Evolutionary conservation across 148 eudicot genomes (phyloP).

Genomic region (Camellia lanceoleosa): DNA sequence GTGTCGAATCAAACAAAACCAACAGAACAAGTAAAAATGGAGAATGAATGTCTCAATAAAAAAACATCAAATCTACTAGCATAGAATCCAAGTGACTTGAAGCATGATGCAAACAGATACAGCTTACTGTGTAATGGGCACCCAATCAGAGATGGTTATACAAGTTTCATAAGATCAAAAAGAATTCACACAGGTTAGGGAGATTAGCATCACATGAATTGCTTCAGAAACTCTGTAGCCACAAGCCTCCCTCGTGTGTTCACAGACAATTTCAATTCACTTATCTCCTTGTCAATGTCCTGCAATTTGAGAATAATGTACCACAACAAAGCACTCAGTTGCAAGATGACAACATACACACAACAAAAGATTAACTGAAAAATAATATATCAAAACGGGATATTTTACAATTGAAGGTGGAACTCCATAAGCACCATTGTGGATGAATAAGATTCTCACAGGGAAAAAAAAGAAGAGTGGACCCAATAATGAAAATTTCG

Average conservation of each 20-base stretch:
- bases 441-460: not conserved
- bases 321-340: not conserved
- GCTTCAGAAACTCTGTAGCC: conserved; percentile 95
- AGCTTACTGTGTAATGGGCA: not conserved
- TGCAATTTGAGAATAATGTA: conserved; percentile 28
- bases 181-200: not conserved
- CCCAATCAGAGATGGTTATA: not conserved
- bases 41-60: not conserved
- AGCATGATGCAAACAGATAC: conserved; percentile 1
- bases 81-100: not conserved
- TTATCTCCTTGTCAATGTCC: conserved; percentile 97
- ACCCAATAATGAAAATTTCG: not conserved
- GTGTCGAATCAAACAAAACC: not conserved
- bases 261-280: conserved; percentile 82
- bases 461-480: not conserved
- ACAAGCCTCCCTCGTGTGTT: conserved; percentile 95
- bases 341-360: not conserved
- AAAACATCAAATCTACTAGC: not conserved
- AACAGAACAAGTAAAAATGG: not conserved
- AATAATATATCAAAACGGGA: not conserved
- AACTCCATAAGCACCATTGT: not conserved
- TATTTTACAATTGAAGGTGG: not conserved
- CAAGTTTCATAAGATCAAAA: not conserved
- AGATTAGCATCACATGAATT: conserved; percentile 50
- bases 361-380: not conserved